A percentile compares a stretch with the other conserved stretches of the same genome.
These are phyloP conservation scores for Cyclotella sp. DNA, from an alignment of 108 stramenopile species.

Conservation along the genomic window DNA sequence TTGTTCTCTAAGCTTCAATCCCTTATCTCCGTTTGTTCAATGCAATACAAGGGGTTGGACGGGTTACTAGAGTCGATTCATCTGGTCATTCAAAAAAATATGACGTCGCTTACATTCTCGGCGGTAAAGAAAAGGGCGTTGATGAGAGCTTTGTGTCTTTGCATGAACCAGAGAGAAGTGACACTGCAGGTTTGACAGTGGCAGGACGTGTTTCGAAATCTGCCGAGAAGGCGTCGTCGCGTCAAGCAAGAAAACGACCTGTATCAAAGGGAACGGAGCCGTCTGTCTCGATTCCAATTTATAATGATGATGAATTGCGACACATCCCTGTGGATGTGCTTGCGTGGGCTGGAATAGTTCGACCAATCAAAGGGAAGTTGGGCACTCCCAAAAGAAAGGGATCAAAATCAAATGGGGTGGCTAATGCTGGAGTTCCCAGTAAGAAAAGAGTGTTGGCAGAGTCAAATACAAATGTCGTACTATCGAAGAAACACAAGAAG, in stretches of 20 bases:
- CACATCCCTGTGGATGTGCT: constrained; percentile 48
- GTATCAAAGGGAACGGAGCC: background rate
- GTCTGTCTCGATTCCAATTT: constrained; percentile 24
- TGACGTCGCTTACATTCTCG: constrained; percentile 79
- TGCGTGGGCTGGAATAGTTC: constrained; percentile 49
- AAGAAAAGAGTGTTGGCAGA: constrained; percentile 49
- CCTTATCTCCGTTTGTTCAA: background rate
- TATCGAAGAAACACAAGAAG: background rate
- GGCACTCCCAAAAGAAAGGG: background rate
- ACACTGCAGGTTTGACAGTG: constrained; percentile 13
- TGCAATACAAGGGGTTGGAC: constrained; percentile 59
- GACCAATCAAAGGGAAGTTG: constrained; percentile 12
- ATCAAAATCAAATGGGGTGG: background rate
- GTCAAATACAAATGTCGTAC: constrained; percentile 19
- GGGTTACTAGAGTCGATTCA: constrained; percentile 60
- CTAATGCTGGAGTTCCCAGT: background rate
- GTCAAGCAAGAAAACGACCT: constrained; percentile 11
- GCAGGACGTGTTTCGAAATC: constrained; percentile 14
- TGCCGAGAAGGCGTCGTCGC: constrained; percentile 35
- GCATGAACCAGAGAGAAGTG: constrained; percentile 29
- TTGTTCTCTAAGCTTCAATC: background rate
- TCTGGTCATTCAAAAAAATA: constrained; percentile 55
- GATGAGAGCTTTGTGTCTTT: constrained; percentile 69
- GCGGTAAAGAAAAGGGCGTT: constrained; percentile 76
- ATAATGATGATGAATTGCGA: constrained; percentile 46